These are phyloP conservation scores for Alternaria sp. DNA, from an alignment of 2,329 filamentous ascomycete genomes.

Conservation along the genomic window DNA sequence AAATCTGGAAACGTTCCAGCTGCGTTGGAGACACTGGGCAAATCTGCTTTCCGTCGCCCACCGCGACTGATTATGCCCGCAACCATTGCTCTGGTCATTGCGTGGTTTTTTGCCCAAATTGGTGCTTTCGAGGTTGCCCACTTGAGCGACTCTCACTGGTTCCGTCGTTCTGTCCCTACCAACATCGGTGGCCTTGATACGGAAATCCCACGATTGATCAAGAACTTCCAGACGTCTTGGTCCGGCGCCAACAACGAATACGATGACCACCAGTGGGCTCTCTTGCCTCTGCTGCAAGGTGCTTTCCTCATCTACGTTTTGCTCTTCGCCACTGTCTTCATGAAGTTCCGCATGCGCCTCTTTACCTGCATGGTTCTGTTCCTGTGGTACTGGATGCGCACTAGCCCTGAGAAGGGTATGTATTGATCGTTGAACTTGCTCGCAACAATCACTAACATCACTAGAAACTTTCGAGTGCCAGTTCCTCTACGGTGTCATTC, in stretches of 20 bases:
- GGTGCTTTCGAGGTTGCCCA: constrained; percentile 60
- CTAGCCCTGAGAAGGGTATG: constrained; percentile 57
- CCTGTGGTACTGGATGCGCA: constrained; percentile 61
- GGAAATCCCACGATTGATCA: constrained; percentile 57
- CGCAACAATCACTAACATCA: constrained; percentile 16
- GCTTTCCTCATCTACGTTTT: constrained; percentile 62
- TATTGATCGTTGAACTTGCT: not conserved
- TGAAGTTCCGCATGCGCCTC: constrained; percentile 59
- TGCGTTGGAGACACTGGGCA: constrained; percentile 60
- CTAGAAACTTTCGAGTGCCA: constrained; percentile 64
- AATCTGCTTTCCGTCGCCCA: constrained; percentile 63
- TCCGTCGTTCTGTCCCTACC: constrained; percentile 60
- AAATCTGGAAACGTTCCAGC: constrained; percentile 56
- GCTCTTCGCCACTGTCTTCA: constrained; percentile 58
- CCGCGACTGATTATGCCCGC: constrained; percentile 63
- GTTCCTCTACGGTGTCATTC: constrained; percentile 61
- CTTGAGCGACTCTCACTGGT: constrained; percentile 61
- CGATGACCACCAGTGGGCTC: constrained; percentile 65
- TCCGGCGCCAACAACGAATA: constrained; percentile 62
- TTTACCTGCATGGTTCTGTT: constrained; percentile 58
- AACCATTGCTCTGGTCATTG: constrained; percentile 61
- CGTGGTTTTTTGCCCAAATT: constrained; percentile 60
- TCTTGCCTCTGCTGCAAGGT: constrained; percentile 60
- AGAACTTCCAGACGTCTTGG: constrained; percentile 60
- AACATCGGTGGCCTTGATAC: constrained; percentile 55